Base-by-base conservation (phyloP, 2,329 filamentous ascomycete genomes). In the Fusarium phyllophilum region DNA sequence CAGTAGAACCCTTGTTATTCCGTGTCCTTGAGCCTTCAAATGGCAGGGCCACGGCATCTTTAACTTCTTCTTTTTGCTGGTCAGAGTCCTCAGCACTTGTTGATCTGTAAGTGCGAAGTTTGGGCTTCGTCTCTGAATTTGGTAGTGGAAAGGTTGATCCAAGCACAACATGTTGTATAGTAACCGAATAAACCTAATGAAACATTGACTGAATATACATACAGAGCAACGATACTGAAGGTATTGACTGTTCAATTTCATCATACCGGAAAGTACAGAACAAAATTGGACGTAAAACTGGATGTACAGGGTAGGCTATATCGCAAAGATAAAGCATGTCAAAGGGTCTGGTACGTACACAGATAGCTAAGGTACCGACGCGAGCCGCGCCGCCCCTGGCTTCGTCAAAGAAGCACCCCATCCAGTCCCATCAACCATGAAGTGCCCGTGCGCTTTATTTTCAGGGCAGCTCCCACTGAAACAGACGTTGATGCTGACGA, bases 301-400 rank as follows among this genome's bases (percentile, higher is more conserved):
- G 1, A 10, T 36, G 24, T 68, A 38, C 66, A 68, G 65, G 65
- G 65, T 68, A 68, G 15, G 26, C 12, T 8, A 20, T n/a, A 3
- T 29, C 6, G 3, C 11, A 33, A 36, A 49, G 33, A 33, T 55
- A 49, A 55, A 41, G 10, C 24, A 46, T 55, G 29, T 44, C 41
- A 66, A 39, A 29, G 24, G 24, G 24, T n/a, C 11, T 17, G 52
- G 49, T 66, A 68, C 63, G 41, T 57, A 57, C 65, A 26, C n/a
- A 20, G 31, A 26, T 10, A 15, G n/a, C 20, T 54, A n/a, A n/a
- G n/a, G n/a, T n/a, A 51, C 55, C 45, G 56, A 66, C 55, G 34
- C 34, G 48, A 54, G 55, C 66, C 67, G 71, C 66, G 58, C 49
- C 58, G 65, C 45, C 31, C n/a, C 45, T 51, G 29, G 65, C 51